Conservation (phyloP, 2,329 filamentous ascomycete genomes). For the Penicillium olsonii region DNA sequence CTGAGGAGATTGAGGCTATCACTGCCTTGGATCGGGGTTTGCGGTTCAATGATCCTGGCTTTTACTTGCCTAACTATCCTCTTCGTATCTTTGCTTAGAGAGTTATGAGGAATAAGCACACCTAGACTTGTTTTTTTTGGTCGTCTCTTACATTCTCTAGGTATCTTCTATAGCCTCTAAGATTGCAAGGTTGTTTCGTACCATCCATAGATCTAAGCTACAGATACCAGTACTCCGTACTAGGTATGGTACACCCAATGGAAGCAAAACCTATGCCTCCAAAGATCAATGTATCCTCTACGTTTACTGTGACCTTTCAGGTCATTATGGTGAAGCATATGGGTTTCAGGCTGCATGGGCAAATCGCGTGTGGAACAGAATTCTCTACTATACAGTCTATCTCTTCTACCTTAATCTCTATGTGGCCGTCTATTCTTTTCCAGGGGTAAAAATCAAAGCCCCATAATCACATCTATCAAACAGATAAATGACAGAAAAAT, state of each 20-base stretch:
- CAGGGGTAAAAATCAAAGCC: conserved; percentile 2
- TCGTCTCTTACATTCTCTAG: no score
- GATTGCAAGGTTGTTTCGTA: no score
- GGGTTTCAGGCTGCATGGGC: conserved; percentile 5
- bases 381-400: conserved; percentile 9
- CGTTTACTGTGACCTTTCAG: no score
- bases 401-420: conserved; percentile 6
- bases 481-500: conserved; percentile 1
- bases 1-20: conserved; percentile 4
- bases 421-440: conserved; percentile 5
- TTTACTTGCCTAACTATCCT: conserved; percentile 9
- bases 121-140: no score
- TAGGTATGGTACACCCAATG: no score
- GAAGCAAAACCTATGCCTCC: no score
- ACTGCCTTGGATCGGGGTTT: conserved; percentile 9
- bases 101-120: no score
- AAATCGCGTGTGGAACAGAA: conserved; percentile 7
- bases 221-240: no score
- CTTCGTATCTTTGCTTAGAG: conserved; percentile 12
- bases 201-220: no score
- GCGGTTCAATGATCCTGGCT: conserved; percentile 10
- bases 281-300: no score
- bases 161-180: no score
- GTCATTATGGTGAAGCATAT: background rate
- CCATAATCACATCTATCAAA: conserved; percentile 3